Percentiles rank a stretch among this genome's conserved stretches.
Evolutionary conservation across 2,329 filamentous ascomycete species (phyloP).

Genomic region (Ceratocystis cubensis): DNA sequence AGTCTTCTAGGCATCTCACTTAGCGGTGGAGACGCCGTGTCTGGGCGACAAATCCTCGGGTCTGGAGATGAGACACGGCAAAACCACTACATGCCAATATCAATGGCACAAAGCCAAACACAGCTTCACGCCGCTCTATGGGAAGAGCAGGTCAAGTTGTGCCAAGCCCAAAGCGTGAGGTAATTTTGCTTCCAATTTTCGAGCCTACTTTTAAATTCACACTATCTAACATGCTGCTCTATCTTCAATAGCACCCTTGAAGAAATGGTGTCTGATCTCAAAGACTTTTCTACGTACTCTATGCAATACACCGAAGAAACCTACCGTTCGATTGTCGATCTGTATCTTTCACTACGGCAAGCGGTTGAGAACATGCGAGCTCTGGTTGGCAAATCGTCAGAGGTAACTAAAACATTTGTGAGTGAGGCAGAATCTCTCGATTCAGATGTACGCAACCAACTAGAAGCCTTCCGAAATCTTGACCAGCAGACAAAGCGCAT

Average conservation of each 20-base stretch:
- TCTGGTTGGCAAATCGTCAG: slow-evolving; percentile 48
- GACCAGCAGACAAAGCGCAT: slow-evolving; percentile 53
- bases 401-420: slow-evolving; percentile 47
- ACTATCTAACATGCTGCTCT: not conserved
- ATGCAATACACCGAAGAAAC: slow-evolving; percentile 58
- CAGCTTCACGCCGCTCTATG: slow-evolving; percentile 13
- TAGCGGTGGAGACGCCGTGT: slow-evolving; percentile 23
- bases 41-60: slow-evolving; percentile 12
- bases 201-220: not conserved
- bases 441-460: slow-evolving; percentile 46
- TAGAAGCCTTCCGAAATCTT: slow-evolving; percentile 50
- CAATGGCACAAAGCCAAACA: slow-evolving; percentile 9
- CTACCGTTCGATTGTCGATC: slow-evolving; percentile 62
- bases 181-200: slow-evolving; percentile 5
- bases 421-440: slow-evolving; percentile 46
- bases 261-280: slow-evolving; percentile 30
- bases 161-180: slow-evolving; percentile 14
- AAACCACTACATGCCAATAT: slow-evolving; percentile 6
- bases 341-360: slow-evolving; percentile 49
- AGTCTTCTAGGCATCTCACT: not conserved
- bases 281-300: slow-evolving; percentile 47
- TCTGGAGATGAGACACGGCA: slow-evolving; percentile 22
- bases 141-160: slow-evolving; percentile 18
- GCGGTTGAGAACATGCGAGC: slow-evolving; percentile 54
- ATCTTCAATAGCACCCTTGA: slow-evolving; percentile 17